Conservation (phyloP, 495 filamentous ascomycete species). For the Neurospora pannonica region DNA sequence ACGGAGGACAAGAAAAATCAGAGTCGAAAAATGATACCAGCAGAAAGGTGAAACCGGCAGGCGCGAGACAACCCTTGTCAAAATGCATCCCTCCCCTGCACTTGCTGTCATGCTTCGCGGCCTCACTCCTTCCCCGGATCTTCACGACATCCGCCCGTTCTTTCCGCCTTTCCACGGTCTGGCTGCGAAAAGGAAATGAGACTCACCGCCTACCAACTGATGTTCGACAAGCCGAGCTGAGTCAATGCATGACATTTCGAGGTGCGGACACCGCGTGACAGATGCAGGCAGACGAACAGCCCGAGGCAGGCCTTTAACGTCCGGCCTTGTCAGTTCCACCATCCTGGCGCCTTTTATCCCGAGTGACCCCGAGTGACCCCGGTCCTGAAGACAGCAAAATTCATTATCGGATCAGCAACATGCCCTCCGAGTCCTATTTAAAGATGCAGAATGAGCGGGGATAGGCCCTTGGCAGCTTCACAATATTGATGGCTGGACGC, state of each 20-base stretch:
- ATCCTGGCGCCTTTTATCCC: background rate
- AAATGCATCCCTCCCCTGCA: background rate
- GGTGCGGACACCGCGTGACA: background rate
- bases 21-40: background rate
- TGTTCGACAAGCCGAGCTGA: background rate
- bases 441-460: background rate
- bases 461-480: background rate
- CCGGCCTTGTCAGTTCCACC: background rate
- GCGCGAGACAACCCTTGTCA: background rate
- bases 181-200: background rate
- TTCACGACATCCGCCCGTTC: background rate
- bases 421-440: background rate
- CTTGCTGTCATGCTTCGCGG: background rate
- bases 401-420: background rate
- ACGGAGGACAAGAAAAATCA: background rate
- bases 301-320: background rate
- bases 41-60: background rate
- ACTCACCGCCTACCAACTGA: background rate
- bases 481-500: background rate
- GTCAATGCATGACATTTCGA: background rate
- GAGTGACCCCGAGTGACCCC: background rate
- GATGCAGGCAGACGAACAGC: background rate
- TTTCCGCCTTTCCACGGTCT: background rate
- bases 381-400: background rate
- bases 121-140: background rate